Percentiles rank a stretch among this genome's conserved stretches.
These are phyloP conservation scores for Lyophyllum decastes DNA, from an alignment of 768 basidiomycete species.

Conservation along the genomic window DNA sequence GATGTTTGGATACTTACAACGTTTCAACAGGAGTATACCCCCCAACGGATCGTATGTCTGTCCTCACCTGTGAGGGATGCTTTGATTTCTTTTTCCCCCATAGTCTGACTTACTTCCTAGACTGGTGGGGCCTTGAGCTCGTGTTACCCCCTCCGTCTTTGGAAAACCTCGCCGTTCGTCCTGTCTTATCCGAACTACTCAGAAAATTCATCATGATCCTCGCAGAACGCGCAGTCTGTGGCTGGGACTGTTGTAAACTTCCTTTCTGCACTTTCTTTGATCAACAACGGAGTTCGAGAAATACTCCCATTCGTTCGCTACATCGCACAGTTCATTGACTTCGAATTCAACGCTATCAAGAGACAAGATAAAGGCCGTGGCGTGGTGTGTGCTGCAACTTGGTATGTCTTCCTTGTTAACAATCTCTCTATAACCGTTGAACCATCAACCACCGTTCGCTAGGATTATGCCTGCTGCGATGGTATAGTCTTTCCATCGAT, in stretches of 20 bases:
- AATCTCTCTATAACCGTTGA: neutral
- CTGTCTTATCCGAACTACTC: neutral
- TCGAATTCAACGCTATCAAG: constrained; percentile 69
- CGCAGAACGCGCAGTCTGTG: constrained; percentile 60
- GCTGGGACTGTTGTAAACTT: constrained; percentile 68
- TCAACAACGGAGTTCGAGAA: constrained; percentile 78
- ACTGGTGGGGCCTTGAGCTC: constrained; percentile 91
- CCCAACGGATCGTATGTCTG: constrained; percentile 75
- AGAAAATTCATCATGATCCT: neutral
- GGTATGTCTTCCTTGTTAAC: constrained; percentile 41
- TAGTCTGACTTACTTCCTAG: constrained; percentile 35
- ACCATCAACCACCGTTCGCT: neutral
- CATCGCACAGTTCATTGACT: constrained; percentile 76
- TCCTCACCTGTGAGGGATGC: constrained; percentile 67
- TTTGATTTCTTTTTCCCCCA: neutral
- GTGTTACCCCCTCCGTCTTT: constrained; percentile 74
- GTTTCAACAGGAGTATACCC: constrained; percentile 56
- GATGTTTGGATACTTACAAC: neutral
- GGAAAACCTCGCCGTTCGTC: constrained; percentile 49
- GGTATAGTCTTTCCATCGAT: constrained; percentile 27
- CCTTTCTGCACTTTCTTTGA: constrained; percentile 67
- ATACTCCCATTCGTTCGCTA: constrained; percentile 85
- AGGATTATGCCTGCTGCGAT: constrained; percentile 83
- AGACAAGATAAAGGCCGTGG: constrained; percentile 68
- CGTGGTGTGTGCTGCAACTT: constrained; percentile 89